Evolutionary conservation across 2,329 filamentous ascomycete genomes (phyloP).

Genomic region (Nothomitra cinnamomea): DNA sequence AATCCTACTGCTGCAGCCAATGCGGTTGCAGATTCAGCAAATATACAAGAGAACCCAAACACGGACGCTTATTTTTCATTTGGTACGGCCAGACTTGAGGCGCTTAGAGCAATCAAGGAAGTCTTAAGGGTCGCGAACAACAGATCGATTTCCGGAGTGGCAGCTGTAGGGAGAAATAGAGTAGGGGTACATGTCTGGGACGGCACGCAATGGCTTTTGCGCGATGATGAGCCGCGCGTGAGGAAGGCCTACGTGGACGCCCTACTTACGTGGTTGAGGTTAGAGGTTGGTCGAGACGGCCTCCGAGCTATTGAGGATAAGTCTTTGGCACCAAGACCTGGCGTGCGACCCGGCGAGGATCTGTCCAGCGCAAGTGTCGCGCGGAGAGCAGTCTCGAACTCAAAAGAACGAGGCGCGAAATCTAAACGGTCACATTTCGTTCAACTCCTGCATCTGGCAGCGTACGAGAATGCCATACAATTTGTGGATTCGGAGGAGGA

Average conservation of each 20-base stretch:
- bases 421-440: slow-evolving; percentile 53
- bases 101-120: slow-evolving; percentile 63
- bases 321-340: slow-evolving; percentile 26
- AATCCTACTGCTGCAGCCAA: slow-evolving; percentile 32
- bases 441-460: slow-evolving; percentile 63
- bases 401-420: slow-evolving; percentile 42
- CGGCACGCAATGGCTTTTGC: slow-evolving; percentile 83
- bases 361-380: slow-evolving; percentile 26
- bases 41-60: slow-evolving; percentile 33
- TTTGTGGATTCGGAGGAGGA: slow-evolving; percentile 56
- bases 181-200: slow-evolving; percentile 82
- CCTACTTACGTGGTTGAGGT: slow-evolving; percentile 64
- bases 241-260: slow-evolving; percentile 75
- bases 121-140: slow-evolving; percentile 66
- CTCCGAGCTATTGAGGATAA: slow-evolving; percentile 42
- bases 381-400: slow-evolving; percentile 51
- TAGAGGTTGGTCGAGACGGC: slow-evolving; percentile 57
- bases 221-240: slow-evolving; percentile 61
- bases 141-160: slow-evolving; percentile 36
- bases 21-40: slow-evolving; percentile 29
- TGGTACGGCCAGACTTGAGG: slow-evolving; percentile 41
- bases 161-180: slow-evolving; percentile 50
- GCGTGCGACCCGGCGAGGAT: slow-evolving; percentile 24
- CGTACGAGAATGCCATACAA: slow-evolving; percentile 79
- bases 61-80: slow-evolving; percentile 46